Evolutionary conservation across 495 filamentous ascomycete species (phyloP).

Genomic region (Sabuloglossum arenarium): DNA sequence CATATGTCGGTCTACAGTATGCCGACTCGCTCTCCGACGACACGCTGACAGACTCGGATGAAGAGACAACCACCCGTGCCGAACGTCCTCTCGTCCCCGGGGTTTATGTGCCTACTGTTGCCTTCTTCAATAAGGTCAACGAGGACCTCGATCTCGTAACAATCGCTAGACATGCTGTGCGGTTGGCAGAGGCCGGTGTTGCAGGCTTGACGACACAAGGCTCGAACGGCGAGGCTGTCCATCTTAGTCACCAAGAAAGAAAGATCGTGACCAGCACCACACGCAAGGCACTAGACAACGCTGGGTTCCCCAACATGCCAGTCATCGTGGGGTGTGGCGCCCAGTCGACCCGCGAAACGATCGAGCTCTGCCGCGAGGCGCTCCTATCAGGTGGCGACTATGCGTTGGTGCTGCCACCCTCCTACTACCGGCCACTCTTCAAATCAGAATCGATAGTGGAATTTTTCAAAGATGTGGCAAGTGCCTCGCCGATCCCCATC

Average conservation of each 20-base stretch:
- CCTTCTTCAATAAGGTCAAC: constrained; percentile 30
- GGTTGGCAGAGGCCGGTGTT: constrained; percentile 18
- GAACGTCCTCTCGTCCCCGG: constrained; percentile 15
- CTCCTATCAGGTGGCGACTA: constrained; percentile 59
- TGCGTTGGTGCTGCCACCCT: constrained; percentile 65
- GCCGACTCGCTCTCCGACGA: not conserved
- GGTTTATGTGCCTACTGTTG: constrained; percentile 48
- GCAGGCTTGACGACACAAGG: constrained; percentile 19
- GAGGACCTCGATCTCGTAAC: constrained; percentile 17
- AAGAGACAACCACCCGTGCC: not conserved
- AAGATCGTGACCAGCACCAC: constrained; percentile 45
- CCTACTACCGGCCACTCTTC: constrained; percentile 58
- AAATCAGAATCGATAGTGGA: constrained; percentile 33
- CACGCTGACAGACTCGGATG: constrained; percentile 1
- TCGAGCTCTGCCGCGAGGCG: constrained; percentile 61
- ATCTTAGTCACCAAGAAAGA: constrained; percentile 33
- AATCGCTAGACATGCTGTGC: constrained; percentile 16
- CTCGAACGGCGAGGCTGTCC: constrained; percentile 36
- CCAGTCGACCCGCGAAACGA: constrained; percentile 69
- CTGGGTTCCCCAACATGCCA: constrained; percentile 45
- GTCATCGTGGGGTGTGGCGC: constrained; percentile 73
- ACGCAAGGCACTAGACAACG: constrained; percentile 48
- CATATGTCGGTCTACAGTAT: not conserved
- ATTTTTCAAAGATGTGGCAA: constrained; percentile 61
- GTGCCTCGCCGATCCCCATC: constrained; percentile 65